Evolutionary conservation across 345 rosid species (phyloP), one percentile per base, ranked within the genome.

Genomic region (Populus deltoides): DNA sequence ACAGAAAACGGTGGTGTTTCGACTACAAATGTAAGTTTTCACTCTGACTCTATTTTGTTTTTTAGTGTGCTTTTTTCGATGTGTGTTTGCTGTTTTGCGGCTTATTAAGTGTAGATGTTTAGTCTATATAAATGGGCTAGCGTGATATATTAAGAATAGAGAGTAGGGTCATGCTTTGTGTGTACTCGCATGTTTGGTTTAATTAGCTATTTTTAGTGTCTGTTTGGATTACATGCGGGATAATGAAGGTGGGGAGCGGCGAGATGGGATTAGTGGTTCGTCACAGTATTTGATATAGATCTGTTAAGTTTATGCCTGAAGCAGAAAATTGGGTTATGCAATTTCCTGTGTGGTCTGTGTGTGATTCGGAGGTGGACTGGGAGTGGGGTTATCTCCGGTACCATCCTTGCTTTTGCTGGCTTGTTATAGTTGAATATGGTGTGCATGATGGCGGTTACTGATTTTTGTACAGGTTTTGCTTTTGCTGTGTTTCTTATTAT

Each of bases 11-110:
- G 85, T 25, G 86, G 86, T 75, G 74, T 73, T 61, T 43, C 76
- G 9, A 73, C 80, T 76, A 71, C 78, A 61, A 90, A 87, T 85
- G 96, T 91, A 80, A 91, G 92, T 89, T 62, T 51, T 71, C 71
- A 16, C 15, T 33, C 45, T 25, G 38, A 18, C 15, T 17, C 43
- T 15, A 47, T 22, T 61, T 49, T 27, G 29, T 65, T 66, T 66
- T 38, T 47, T 39, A 38, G 27, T 53, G 62, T 20, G n/a, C 22
- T 41, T 43, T 17, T 74, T 71, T 12, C 38, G 7, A 25, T 75
- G 11, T 62, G 22, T 61, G 51, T 13, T 27, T 38, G 1, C 1
- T 17, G 27, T 51, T 27, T 63, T 61, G 47, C 20, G 51, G 53
- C 8, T 31, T 24, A 8, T 62, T 68, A 12, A 63, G n/a, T 74